Base-by-base conservation (phyloP, 2,329 filamentous ascomycete genomes). In the Cladorrhinum sp. region DNA sequence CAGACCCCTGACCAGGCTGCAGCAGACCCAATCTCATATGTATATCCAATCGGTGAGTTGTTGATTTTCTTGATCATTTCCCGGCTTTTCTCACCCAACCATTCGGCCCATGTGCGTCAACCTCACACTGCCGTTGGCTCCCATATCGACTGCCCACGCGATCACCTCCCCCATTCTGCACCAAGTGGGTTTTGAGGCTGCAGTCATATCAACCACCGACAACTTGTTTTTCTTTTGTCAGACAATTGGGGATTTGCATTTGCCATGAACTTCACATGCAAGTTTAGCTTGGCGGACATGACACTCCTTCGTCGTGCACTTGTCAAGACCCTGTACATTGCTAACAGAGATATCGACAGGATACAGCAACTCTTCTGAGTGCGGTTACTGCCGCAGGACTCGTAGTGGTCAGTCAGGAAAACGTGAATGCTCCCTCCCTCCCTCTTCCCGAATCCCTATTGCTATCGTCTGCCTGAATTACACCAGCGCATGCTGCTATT, bases 21-120 rank as follows among this genome's bases (percentile, higher is more conserved):
- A 72, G 75, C 77, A 74, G 41, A 45, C n/a, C 75, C 74, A 67
- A 74, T 75, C 63, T 78, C 77, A 64, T 81, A 78, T 74, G 77
- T 85, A 66, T 77, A 75, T 68, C 82, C 82, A 73, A 81, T 84
- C 74, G 82, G 82, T 84, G 74, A 80, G 82, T 73, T 70, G 48
- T 58, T 52, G n/a, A 55, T 49, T 25, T 51, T 51, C 38, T 27
- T 49, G 54, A 56, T 27, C 66, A 63, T 62, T 62, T 52, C 32
- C 66, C 55, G 70, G 68, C 62, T 72, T 73, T 62, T 73, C 75
- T 68, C 67, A 71, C 64, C 70, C 73, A 82, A 78, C 80, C 79
- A 79, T 78, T 77, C 75, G 67, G 71, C 73, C 77, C 76, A 69
- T 77, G 81, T 82, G 77, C 77, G 68, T 63, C 71, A 71, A 76